Percentiles rank a stretch among this genome's conserved stretches.
Evolutionary conservation across 1,284 basidiomycete genomes (phyloP).

Genomic region (Pulveroboletus sp.): DNA sequence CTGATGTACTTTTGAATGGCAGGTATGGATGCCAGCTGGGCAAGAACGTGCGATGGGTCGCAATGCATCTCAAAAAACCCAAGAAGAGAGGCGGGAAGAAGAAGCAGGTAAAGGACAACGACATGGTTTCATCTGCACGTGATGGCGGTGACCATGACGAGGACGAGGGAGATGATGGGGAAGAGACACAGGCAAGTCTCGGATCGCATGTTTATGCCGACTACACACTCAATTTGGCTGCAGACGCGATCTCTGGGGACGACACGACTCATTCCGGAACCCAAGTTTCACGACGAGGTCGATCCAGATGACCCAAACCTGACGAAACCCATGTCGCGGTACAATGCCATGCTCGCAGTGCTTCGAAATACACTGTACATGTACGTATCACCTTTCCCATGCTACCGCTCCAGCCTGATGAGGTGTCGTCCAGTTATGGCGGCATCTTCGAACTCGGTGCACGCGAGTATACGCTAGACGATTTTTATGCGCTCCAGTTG

Average conservation of each 20-base stretch:
- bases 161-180: conserved; percentile 28
- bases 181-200: conserved; percentile 23
- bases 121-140: background rate
- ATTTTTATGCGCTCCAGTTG: conserved; percentile 73
- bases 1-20: background rate
- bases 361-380: conserved; percentile 85
- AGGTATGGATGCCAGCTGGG: conserved; percentile 80
- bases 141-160: conserved; percentile 27
- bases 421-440: conserved; percentile 58
- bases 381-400: conserved; percentile 38
- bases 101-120: conserved; percentile 25
- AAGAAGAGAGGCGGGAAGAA: conserved; percentile 52
- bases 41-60: conserved; percentile 81
- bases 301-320: conserved; percentile 72
- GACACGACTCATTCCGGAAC: background rate
- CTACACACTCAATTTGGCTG: background rate
- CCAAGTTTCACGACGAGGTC: conserved; percentile 29
- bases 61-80: conserved; percentile 66
- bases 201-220: background rate
- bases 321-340: conserved; percentile 74
- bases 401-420: background rate
- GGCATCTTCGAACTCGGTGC: conserved; percentile 82
- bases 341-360: conserved; percentile 90
- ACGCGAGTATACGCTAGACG: conserved; percentile 82
- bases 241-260: conserved; percentile 3